These are phyloP conservation scores for Lodderomyces margitis DNA, from an alignment of 1,139 yeast genomes.

Conservation along the genomic window DNA sequence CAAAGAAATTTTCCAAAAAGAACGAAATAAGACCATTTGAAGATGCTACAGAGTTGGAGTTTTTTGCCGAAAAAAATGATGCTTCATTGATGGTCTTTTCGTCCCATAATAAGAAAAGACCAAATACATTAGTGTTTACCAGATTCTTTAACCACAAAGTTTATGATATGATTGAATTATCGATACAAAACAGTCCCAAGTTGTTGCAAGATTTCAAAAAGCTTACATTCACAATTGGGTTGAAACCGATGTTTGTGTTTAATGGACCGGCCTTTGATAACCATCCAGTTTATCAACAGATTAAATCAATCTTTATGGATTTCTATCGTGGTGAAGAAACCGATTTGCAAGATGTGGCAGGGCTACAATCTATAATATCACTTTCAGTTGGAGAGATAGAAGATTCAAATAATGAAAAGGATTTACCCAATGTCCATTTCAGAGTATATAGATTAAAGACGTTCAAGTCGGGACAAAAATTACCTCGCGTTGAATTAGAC, in stretches of 20 bases:
- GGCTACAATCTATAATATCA: conserved; percentile 86
- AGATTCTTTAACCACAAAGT: conserved; percentile 88
- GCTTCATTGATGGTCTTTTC: conserved; percentile 81
- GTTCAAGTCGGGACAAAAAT: conserved; percentile 76
- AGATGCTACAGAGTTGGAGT: conserved; percentile 82
- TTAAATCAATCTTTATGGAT: conserved; percentile 86
- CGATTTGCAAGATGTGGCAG: conserved; percentile 88
- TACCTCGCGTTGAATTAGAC: conserved; percentile 90
- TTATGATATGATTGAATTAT: conserved; percentile 91
- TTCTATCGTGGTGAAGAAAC: conserved; percentile 87
- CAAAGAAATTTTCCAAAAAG: conserved; percentile 82
- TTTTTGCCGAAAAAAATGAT: conserved; percentile 93
- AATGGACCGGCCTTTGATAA: conserved; percentile 90
- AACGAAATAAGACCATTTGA: conserved; percentile 93
- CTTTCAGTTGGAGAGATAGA: conserved; percentile 70
- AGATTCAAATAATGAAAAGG: conserved; percentile 18
- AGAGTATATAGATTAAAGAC: conserved; percentile 88
- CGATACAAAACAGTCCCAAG: conserved; percentile 62
- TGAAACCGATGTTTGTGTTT: conserved; percentile 92
- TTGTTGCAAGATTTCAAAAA: conserved; percentile 78
- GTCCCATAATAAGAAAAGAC: conserved; percentile 86
- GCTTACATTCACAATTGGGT: conserved; percentile 78
- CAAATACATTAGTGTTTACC: conserved; percentile 82
- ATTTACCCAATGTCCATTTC: conserved; percentile 77
- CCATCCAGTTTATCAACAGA: conserved; percentile 81